These are phyloP conservation scores for Lentinula boryana DNA, from an alignment of 768 basidiomycete genomes.

Conservation along the genomic window DNA sequence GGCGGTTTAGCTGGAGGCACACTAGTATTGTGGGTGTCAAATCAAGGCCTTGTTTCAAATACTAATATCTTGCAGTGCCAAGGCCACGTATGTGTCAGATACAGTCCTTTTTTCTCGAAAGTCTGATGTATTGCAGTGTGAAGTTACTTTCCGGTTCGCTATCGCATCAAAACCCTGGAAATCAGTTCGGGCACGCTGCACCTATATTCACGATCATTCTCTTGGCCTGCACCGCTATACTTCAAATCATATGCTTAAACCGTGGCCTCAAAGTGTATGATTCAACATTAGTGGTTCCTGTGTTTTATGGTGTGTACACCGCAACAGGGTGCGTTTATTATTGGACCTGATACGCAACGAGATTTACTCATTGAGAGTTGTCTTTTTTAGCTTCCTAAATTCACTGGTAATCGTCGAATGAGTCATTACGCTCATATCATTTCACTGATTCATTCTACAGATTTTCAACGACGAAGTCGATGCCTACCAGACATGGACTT, in stretches of 20 bases:
- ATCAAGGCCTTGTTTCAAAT: not conserved
- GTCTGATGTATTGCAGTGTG: conserved; percentile 41
- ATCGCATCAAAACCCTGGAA: conserved; percentile 78
- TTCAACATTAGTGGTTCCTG: conserved; percentile 86
- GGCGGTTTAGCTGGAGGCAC: conserved; percentile 87
- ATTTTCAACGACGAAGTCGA: conserved; percentile 84
- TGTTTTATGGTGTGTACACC: conserved; percentile 92
- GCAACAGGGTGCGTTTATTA: conserved; percentile 57
- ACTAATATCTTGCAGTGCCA: conserved; percentile 23
- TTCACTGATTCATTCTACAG: conserved; percentile 9
- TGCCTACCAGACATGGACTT: conserved; percentile 83
- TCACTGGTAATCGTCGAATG: conserved; percentile 32
- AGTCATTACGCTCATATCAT: not conserved
- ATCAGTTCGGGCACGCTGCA: conserved; percentile 79
- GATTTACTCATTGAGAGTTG: not conserved
- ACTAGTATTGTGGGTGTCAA: conserved; percentile 55
- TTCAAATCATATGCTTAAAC: conserved; percentile 90
- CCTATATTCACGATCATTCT: conserved; percentile 72
- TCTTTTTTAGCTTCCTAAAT: conserved; percentile 44
- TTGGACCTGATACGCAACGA: not conserved
- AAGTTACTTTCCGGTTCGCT: conserved; percentile 72
- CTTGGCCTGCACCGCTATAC: conserved; percentile 68
- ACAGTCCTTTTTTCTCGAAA: not conserved
- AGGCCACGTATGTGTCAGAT: conserved; percentile 48
- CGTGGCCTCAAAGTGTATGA: conserved; percentile 87